Evolutionary conservation across 2,329 filamentous ascomycete species (phyloP).

Genomic region (Calonectria crousiana): DNA sequence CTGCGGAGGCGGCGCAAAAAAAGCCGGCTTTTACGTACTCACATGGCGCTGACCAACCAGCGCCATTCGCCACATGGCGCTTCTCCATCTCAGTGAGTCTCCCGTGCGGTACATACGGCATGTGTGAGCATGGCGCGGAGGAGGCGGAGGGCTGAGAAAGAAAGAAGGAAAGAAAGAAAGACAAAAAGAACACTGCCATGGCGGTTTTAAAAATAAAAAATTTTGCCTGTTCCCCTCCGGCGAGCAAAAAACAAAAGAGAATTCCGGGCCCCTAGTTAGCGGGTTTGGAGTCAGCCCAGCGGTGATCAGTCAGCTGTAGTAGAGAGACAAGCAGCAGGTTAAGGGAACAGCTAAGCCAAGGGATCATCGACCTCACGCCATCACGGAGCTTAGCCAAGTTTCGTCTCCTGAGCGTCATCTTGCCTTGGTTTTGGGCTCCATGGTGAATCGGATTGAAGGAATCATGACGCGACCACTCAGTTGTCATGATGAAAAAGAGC

Average conservation of each 20-base stretch:
- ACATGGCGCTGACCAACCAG: not conserved
- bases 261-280: constrained; percentile 1
- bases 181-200: not conserved
- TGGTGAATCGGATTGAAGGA: not conserved
- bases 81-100: not conserved
- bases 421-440: not conserved
- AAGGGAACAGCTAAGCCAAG: not conserved
- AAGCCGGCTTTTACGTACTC: not conserved
- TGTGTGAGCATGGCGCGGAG: not conserved
- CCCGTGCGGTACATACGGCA: not conserved
- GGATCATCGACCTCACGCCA: not conserved
- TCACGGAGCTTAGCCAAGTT: not conserved
- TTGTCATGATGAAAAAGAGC: not conserved
- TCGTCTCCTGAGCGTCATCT: not conserved
- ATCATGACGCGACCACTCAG: not conserved
- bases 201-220: too few species aligned
- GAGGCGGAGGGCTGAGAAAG: not conserved
- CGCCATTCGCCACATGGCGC: constrained; percentile 14
- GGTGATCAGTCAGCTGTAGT: not conserved
- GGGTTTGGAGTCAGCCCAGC: not conserved
- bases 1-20: not conserved
- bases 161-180: not conserved
- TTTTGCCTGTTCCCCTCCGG: not conserved
- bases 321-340: constrained; percentile 2
- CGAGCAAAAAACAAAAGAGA: not conserved